Evolutionary conservation across 2,329 filamentous ascomycete species (phyloP), one percentile per base, ranked within the genome.

Genomic region (Amauroascus niger): DNA sequence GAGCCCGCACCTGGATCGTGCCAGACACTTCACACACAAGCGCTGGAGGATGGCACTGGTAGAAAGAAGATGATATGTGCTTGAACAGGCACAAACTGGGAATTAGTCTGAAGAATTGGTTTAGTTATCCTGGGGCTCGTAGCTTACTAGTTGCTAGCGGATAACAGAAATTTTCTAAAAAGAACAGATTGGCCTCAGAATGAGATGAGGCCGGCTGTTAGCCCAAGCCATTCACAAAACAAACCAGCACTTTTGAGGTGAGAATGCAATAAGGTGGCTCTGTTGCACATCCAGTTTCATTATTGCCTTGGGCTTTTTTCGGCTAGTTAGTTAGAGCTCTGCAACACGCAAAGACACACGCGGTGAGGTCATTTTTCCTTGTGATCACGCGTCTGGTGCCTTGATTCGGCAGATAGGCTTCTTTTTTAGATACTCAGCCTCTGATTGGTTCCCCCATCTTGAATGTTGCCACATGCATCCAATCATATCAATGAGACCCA

Each of bases 311-410:
- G 33, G n/a, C n/a, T n/a, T 26, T 24, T 30, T 43, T 41, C 7
- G 20, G 33, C 20, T 28, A 26, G 16, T 41, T 4, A 14, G 33
- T 24, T 28, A 26, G 16, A 53, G 44, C 44, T 53, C 35, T 18
- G n/a, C n/a, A n/a, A 28, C 16, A 14, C 48, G 40, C 24, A 30
- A 30, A 47, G 9, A 13, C 22, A 8, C n/a, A 41, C 44, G 44
- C 33, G 26, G 51, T 53, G 51, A 53, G 51, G 51, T 53, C 51
- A 53, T 53, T 53, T 33, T 22, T 44, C 44, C 28, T n/a, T 43
- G 50, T 44, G 50, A 45, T 30, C 51, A 53, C 51, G 45, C 51
- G 51, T 48, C 22, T 32, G 33, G 14, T 48, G 51, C 51, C 51
- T 53, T 53, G 35, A 16, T 53, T 18, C 51, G 35, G 50, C 14